phyloP scores from a whole-genome alignment of 2,329 filamentous ascomycete species.

The Trichoderma koningiopsis region DNA sequence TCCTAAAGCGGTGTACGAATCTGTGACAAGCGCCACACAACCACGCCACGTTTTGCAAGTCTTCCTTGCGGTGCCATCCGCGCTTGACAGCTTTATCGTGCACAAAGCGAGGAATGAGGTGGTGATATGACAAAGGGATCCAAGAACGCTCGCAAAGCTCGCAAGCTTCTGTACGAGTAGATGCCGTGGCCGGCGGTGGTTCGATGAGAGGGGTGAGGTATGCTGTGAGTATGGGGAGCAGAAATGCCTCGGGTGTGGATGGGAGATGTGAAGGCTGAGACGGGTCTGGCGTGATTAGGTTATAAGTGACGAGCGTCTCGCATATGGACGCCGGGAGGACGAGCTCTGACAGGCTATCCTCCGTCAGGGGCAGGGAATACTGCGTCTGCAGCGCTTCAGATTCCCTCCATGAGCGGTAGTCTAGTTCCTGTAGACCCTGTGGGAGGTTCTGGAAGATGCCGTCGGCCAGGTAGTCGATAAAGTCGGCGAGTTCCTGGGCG shows the following conservation, averaged over 20 bases:
- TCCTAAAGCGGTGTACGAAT: slow-evolving; percentile 75
- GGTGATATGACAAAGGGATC: slow-evolving; percentile 80
- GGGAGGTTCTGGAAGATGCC: slow-evolving; percentile 71
- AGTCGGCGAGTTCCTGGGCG: slow-evolving; percentile 74
- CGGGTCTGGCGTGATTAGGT: slow-evolving; percentile 53
- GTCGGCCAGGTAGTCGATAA: slow-evolving; percentile 75
- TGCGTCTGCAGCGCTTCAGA: slow-evolving; percentile 49
- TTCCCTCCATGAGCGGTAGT: slow-evolving; percentile 56
- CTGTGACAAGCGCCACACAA: slow-evolving; percentile 81
- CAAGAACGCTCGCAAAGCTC: slow-evolving; percentile 77
- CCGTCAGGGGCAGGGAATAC: slow-evolving; percentile 62
- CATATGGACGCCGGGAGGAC: slow-evolving; percentile 56
- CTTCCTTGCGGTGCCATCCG: slow-evolving; percentile 76
- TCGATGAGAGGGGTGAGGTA: slow-evolving; percentile 63
- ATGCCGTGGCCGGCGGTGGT: slow-evolving; percentile 64
- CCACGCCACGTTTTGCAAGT: slow-evolving; percentile 81
- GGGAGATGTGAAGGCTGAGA: slow-evolving; percentile 39
- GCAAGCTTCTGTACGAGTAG: slow-evolving; percentile 61
- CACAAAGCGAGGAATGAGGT: slow-evolving; percentile 77
- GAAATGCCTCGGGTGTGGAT: slow-evolving; percentile 54
- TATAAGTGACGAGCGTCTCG: slow-evolving; percentile 70
- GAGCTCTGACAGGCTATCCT: slow-evolving; percentile 55
- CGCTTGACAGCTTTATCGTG: slow-evolving; percentile 76
- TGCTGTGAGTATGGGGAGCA: slow-evolving; percentile 62
- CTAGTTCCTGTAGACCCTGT: slow-evolving; percentile 59